phyloP scores from a whole-genome alignment of 306 rosid species.

The Castanopsis chinensis region DNA sequence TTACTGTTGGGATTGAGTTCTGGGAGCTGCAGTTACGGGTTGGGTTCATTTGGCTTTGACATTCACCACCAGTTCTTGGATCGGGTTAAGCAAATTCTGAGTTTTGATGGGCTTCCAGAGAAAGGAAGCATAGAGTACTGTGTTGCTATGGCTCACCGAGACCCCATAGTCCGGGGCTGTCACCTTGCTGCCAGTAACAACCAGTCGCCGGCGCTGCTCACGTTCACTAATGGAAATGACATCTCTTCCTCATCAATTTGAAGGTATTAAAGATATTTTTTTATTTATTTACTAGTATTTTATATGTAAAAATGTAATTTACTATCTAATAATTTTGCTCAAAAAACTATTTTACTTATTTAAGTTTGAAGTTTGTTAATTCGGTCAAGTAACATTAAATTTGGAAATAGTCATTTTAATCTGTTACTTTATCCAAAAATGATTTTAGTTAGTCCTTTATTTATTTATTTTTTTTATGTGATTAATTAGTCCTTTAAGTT shows the following conservation, averaged over 20 bases:
- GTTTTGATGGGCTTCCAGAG: constrained; percentile 41
- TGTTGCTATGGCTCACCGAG: constrained; percentile 66
- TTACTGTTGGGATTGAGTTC: constrained; percentile 24
- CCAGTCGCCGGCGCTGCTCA: constrained; percentile 27
- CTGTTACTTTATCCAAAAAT: constrained; percentile 27
- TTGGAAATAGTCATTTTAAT: no score
- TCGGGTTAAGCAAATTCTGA: constrained; percentile 57
- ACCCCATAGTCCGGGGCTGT: constrained; percentile 60
- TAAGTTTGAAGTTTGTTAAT: no score
- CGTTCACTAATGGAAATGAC: constrained; percentile 50
- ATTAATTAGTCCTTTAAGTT: no score
- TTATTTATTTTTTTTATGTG: no score
- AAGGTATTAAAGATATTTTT: constrained; percentile 38
- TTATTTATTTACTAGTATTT: not conserved
- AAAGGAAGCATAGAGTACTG: constrained; percentile 62
- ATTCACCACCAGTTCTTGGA: constrained; percentile 73
- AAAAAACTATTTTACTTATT: no score
- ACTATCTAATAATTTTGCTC: no score
- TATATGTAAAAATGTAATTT: not conserved
- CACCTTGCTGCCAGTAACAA: constrained; percentile 36
- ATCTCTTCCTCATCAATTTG: constrained; percentile 33
- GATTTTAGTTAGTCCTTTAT: constrained; percentile 27
- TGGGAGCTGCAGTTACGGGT: constrained; percentile 30
- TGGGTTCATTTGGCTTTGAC: constrained; percentile 51
- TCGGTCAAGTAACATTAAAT: no score